Evolutionary conservation across 495 filamentous ascomycete genomes (phyloP).

Genomic region (Trichoderma erinaceum): DNA sequence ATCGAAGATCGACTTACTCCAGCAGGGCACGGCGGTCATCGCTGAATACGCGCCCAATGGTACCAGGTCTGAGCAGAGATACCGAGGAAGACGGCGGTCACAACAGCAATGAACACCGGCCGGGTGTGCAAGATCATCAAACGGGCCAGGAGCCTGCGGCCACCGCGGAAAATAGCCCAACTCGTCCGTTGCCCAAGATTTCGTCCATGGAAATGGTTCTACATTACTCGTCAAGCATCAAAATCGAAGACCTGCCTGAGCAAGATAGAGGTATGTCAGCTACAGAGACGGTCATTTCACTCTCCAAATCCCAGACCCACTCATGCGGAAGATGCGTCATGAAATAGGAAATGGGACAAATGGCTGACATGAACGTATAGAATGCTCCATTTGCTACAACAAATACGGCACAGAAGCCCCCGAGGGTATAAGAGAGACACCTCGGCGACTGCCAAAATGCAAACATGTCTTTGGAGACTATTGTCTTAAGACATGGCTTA

Average conservation of each 20-base stretch:
- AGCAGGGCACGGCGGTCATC: background rate
- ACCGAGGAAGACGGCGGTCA: background rate
- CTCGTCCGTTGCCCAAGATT: slow-evolving; percentile 27
- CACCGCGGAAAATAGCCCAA: background rate
- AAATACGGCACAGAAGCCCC: slow-evolving; percentile 46
- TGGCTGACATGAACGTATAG: slow-evolving; percentile 24
- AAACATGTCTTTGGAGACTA: slow-evolving; percentile 54
- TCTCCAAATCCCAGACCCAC: background rate
- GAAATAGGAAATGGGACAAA: too few species aligned
- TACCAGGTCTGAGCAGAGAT: background rate
- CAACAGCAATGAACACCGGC: background rate
- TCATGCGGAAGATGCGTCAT: background rate
- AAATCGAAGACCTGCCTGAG: slow-evolving; percentile 36
- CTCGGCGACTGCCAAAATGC: slow-evolving; percentile 49
- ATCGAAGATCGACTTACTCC: background rate
- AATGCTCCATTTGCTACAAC: slow-evolving; percentile 54
- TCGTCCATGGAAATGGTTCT: slow-evolving; percentile 43
- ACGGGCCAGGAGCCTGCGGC: background rate
- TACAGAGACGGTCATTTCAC: too few species aligned
- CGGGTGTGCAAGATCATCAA: background rate
- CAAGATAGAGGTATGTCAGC: slow-evolving; percentile 41
- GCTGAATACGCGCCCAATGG: background rate
- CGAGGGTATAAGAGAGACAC: slow-evolving; percentile 45
- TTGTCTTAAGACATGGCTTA: slow-evolving; percentile 56
- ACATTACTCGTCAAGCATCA: slow-evolving; percentile 39